phyloP scores from a whole-genome alignment of 2,329 filamentous ascomycete genomes.

The Penicillium freii region DNA sequence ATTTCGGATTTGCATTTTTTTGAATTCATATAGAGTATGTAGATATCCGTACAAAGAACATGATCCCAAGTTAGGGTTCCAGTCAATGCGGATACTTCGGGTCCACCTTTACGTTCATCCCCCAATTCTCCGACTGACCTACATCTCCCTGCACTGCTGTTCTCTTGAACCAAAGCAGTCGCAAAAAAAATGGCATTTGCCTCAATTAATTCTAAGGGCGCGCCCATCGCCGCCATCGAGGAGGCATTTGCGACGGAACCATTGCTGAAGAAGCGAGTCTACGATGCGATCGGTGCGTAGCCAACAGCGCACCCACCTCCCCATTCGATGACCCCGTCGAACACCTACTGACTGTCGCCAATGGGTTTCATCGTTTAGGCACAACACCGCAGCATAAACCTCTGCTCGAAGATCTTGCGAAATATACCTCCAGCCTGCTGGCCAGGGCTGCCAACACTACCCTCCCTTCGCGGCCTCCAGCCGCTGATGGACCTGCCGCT shows the following conservation, averaged over 20 bases:
- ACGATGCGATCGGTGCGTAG: constrained; percentile 45
- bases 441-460: constrained; percentile 30
- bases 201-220: constrained; percentile 30
- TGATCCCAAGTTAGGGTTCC: constrained; percentile 1
- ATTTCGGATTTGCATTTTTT: not conserved
- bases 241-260: constrained; percentile 43
- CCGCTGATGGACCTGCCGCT: constrained; percentile 35
- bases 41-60: not conserved
- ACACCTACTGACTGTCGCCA: constrained; percentile 14
- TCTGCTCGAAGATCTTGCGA: constrained; percentile 52
- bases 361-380: constrained; percentile 25
- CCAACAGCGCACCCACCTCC: constrained; percentile 12
- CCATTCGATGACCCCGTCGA: constrained; percentile 3
- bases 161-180: constrained; percentile 16
- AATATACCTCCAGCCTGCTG: constrained; percentile 43
- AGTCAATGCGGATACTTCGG: constrained; percentile 9
- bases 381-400: constrained; percentile 38
- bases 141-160: constrained; percentile 17
- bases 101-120: constrained; percentile 14
- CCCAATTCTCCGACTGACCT: constrained; percentile 15
- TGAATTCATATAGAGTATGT: not conserved
- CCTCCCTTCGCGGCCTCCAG: constrained; percentile 26
- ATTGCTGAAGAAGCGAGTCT: constrained; percentile 41
- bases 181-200: constrained; percentile 40
- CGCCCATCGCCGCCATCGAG: constrained; percentile 37